A percentile compares a stretch with the other conserved stretches of the same genome.
These are phyloP conservation scores for Termitomyces sp. DNA, from an alignment of 1,284 basidiomycete genomes.

Conservation along the genomic window DNA sequence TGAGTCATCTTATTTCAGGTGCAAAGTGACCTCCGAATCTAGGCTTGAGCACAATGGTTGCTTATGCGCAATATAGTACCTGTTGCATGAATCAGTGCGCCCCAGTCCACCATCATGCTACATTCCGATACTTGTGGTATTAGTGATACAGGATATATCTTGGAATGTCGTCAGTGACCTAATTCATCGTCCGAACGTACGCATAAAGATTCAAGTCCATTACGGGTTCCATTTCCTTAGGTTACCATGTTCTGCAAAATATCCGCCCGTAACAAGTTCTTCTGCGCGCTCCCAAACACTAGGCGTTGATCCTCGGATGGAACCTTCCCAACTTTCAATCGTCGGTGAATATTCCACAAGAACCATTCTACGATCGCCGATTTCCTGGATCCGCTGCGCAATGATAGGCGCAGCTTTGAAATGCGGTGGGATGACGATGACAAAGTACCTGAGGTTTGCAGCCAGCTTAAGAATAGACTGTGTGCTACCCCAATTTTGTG, in stretches of 20 bases:
- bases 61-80: too few relatives aligned
- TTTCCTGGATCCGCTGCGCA: constrained; percentile 16
- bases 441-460: constrained; percentile 17
- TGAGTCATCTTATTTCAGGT: too few relatives aligned
- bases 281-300: constrained; percentile 19
- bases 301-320: constrained; percentile 6
- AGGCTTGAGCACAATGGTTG: too few relatives aligned
- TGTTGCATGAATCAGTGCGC: too few relatives aligned
- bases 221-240: neutral
- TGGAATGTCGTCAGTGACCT: neutral
- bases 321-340: constrained; percentile 15
- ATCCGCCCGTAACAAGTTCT: constrained; percentile 12
- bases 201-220: neutral
- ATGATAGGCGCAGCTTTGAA: constrained; percentile 14
- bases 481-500: constrained; percentile 20
- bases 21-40: too few relatives aligned
- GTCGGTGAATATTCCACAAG: constrained; percentile 15
- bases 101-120: neutral
- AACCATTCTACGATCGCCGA: constrained; percentile 18
- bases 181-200: neutral
- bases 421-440: constrained; percentile 15
- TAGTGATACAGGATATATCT: too few relatives aligned
- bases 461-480: constrained; percentile 18
- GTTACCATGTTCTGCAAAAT: constrained; percentile 8
- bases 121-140: too few relatives aligned